Evolutionary conservation across 345 rosid species (phyloP), one percentile per base, ranked within the genome.

Genomic region (Clausena lansium): DNA sequence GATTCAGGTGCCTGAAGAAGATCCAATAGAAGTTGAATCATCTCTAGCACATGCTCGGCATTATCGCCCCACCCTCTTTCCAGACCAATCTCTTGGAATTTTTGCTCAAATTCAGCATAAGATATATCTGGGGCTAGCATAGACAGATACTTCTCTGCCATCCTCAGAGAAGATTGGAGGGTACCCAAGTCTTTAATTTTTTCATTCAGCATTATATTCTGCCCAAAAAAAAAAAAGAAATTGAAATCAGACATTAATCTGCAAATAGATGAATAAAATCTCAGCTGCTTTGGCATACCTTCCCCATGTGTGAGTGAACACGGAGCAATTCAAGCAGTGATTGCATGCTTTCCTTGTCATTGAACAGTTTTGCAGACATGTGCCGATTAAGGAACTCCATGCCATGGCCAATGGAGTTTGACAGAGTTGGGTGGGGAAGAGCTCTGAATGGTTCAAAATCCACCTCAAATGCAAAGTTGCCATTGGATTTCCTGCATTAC

Each of bases 321-420:
- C 81, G 89, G 83, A 94, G 94, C 85, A 94, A 94, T 71, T 91
- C 93, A 35, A 94, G 96, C 71, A 94, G 82, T 2, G 94, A 97
- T 79, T 86, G 97, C 92, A 94, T 78, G 79, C 97, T 91, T 78
- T 94, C 97, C 84, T 91, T 94, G 89, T 91, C 96, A 84, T 94
- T 97, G 86, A 92, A 94, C 81, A 94, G 87, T 82, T 91, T 94
- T 0, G 98, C 97, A 0, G 98, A 94, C 45, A 95, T 95, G 80
- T 95, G 98, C 67, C 98, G 97, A 74, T 93, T 95, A 69, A 95
- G 98, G 87, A 95, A 95, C 86, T 95, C 97, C 33, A 95, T 97
- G 36, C 98, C 98, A 76, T 95, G 88, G 11, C 98, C 98, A 8
- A 95, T 93, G 70, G 89, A 95, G 78, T 93, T 93, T 0, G 93